These are phyloP conservation scores for Arthrobotrys iridis DNA, from an alignment of 2,329 filamentous ascomycete species.

Conservation along the genomic window DNA sequence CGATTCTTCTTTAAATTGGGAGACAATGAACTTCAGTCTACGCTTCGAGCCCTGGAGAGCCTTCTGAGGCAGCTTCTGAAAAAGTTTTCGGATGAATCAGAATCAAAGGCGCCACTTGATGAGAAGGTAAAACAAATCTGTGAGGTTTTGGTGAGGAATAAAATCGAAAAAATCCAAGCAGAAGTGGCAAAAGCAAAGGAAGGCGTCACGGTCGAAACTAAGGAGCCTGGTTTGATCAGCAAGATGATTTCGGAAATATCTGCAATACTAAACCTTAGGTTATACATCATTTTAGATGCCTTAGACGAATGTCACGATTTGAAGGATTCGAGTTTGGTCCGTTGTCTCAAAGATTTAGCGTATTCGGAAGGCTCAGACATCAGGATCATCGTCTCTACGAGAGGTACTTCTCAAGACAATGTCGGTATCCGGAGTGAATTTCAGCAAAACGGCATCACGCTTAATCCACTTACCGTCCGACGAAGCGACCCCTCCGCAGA, in stretches of 20 bases:
- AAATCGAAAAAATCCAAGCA: neutral
- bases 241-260: conserved; percentile 15
- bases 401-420: neutral
- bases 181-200: conserved; percentile 1
- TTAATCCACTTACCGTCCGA: neutral
- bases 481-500: neutral
- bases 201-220: neutral
- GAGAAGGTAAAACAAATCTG: neutral
- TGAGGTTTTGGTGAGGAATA: conserved; percentile 2
- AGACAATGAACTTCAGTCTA: conserved; percentile 15
- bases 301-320: conserved; percentile 29
- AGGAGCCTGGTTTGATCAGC: neutral
- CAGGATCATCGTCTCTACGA: conserved; percentile 1
- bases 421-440: conserved; percentile 1
- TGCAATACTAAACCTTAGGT: neutral
- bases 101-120: neutral
- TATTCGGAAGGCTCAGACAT: neutral
- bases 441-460: neutral
- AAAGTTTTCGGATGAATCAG: neutral
- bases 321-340: conserved; percentile 1
- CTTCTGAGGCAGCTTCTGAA: conserved; percentile 16
- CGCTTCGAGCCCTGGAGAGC: neutral
- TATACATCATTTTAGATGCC: conserved; percentile 32
- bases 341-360: conserved; percentile 1
- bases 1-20: conserved; percentile 32